Evolutionary conservation across 768 basidiomycete genomes (phyloP), one percentile per base, ranked within the genome.

Genomic region (Boletus fagicola): DNA sequence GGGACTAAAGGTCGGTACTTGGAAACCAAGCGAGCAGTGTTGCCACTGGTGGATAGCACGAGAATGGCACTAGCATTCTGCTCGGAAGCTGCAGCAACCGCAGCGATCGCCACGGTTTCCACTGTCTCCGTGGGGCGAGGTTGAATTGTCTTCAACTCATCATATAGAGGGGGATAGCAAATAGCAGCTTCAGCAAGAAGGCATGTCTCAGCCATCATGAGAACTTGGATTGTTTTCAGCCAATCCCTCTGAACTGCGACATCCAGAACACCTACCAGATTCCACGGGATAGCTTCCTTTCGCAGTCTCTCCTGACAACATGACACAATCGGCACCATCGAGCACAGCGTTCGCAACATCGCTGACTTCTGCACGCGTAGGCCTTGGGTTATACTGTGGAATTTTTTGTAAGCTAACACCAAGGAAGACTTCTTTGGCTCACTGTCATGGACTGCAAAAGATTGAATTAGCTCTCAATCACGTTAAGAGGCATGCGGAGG

Each of bases 181-280:
- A 96, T 92, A 35, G 96, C 89, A 47, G 89, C 83, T 77, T 99
- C 97, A 56, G 97, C 96, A 62, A 99, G 88, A 68, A 94, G 82
- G 73, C 96, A 98, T 4, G 95, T 98, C 80, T 99, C 97, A 51
- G 96, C 97, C 97, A 99, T 99, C 96, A 98, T 96, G 66, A 94
- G 83, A 62, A 99, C 95, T 92, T 63, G 26, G 15, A 53, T 46
- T 49, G 38, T 24, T 39, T 57, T 55, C 56, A 62, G 62, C 42
- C 24, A 40, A 44, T 46, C 44, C n/a, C 48, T 38, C 40, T 15
- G 5, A 53, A 36, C 10, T 30, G 31, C 20, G 6, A 26, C 28
- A 40, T 28, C 26, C 20, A 42, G 50, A 49, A 33, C 16, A 73
- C 85, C 31, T 68, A 89, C 93, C 94, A 51, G 97, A 95, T 74